Base-by-base conservation (phyloP, 352 stramenopile genomes). In the Globisporangium yorkense region DNA sequence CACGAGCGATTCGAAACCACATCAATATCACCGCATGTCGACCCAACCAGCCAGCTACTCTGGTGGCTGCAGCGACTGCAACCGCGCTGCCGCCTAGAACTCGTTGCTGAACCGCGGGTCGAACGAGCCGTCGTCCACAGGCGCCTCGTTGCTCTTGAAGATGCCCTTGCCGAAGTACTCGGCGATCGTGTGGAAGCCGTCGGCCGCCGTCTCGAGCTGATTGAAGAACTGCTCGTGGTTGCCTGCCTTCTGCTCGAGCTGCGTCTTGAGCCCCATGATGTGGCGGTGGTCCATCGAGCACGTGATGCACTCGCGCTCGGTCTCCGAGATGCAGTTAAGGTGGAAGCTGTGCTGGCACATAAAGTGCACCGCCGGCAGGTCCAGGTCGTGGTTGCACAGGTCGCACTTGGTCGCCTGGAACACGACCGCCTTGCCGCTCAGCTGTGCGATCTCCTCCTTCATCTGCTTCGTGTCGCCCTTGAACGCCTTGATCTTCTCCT, bases 171-270 rank as follows among this genome's bases (percentile, higher is more conserved):
- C 88, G 79, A 97, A 96, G 71, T 96, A 97, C 62, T 95, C 84
- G 29, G 88, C 88, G 53, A 97, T 91, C 7, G 82, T 91, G 62
- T 94, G 74, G 63, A 97, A 97, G 13, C 88, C 88, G 50, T 96
- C 86, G 15, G 84, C 78, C 0, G 84, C 80, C 0, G 84, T 94
- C 66, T 97, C 88, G 3, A 97, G 72, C 51, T 97, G 87, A 57
- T 95, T 94, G 79, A 92, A 97, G 57, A 97, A 97, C 72, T 96
- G 83, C 57, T 97, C 89, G 70, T 97, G 88, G 62, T 97, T 95
- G 21, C 78, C 75, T 21, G 88, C 85, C 54, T 94, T 94, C 61
- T 92, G 80, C 52, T 94, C 81, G 6, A 95, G 74, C 60, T 92
- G 84, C 54, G 85, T 90, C 62, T 96, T 92, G 20, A 96, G 69